Conservation (phyloP, 495 filamentous ascomycete genomes). For the Penicillium steckii region DNA sequence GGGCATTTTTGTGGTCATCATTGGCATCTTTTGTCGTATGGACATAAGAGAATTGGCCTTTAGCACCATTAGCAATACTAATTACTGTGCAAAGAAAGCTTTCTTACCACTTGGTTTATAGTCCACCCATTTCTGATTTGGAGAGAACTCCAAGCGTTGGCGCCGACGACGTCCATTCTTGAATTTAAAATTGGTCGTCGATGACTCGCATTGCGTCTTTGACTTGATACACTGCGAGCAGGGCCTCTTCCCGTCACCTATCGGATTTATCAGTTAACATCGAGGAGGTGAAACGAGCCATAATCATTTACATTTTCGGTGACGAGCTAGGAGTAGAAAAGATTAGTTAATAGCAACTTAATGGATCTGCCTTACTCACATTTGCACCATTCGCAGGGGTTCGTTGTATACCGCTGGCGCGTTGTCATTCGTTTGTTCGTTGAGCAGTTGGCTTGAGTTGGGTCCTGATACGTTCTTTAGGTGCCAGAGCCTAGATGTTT, state of each 20-base stretch:
- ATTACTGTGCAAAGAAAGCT: not conserved
- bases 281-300: not conserved
- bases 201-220: conserved; percentile 2
- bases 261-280: not conserved
- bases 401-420: conserved; percentile 6
- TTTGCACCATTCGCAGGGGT: conserved; percentile 9
- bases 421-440: conserved; percentile 6
- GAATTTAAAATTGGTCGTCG: conserved; percentile 5
- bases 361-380: not conserved
- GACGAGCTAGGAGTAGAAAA: not conserved
- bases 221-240: conserved; percentile 11
- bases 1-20: not conserved
- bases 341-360: not conserved
- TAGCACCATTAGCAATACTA: not conserved
- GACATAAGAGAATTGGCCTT: not conserved
- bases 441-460: too few species aligned
- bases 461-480: too few species aligned
- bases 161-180: conserved; percentile 1
- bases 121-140: conserved; percentile 9
- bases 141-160: conserved; percentile 5
- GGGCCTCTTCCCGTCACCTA: conserved; percentile 9
- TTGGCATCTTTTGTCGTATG: not conserved
- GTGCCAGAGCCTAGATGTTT: not conserved
- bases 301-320: conserved; percentile 8
- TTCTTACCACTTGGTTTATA: not conserved